These are phyloP conservation scores for Colletotrichum higginsianum DNA, from an alignment of 2,329 filamentous ascomycete genomes.

Conservation along the genomic window DNA sequence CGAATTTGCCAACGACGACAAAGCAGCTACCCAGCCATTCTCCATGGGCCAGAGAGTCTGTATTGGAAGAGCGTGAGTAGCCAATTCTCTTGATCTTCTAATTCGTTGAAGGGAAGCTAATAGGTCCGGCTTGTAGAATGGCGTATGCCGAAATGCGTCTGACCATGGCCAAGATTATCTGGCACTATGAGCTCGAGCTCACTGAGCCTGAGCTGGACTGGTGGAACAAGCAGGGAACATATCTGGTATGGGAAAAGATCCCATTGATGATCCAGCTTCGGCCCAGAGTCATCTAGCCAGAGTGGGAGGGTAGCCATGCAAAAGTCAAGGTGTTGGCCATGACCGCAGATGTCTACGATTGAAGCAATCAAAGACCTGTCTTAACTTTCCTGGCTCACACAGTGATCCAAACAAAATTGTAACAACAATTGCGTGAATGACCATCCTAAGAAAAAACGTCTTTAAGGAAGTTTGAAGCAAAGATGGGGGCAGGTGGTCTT, in stretches of 20 bases:
- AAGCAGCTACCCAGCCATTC: slow-evolving; percentile 59
- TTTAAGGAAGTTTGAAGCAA: too few relatives aligned
- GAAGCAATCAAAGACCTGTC: too few relatives aligned
- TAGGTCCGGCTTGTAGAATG: slow-evolving; percentile 45
- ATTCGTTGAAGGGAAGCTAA: not conserved
- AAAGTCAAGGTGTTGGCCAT: too few relatives aligned
- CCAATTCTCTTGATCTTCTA: slow-evolving; percentile 13
- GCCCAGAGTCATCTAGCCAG: not conserved
- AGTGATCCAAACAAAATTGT: too few relatives aligned
- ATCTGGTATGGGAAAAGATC: slow-evolving; percentile 5
- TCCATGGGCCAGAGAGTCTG: slow-evolving; percentile 64
- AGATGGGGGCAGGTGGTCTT: too few relatives aligned
- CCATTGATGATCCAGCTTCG: slow-evolving; percentile 15
- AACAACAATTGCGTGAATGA: too few relatives aligned
- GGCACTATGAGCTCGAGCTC: slow-evolving; percentile 61
- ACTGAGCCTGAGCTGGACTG: slow-evolving; percentile 52
- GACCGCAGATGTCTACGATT: too few relatives aligned
- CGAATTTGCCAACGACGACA: not conserved
- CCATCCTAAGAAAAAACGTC: too few relatives aligned
- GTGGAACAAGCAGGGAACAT: slow-evolving; percentile 46
- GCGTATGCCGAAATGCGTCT: slow-evolving; percentile 65
- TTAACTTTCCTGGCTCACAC: too few relatives aligned
- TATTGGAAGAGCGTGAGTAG: slow-evolving; percentile 62
- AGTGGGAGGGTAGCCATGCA: too few relatives aligned
- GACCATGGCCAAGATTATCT: slow-evolving; percentile 60